A percentile compares a stretch with the other conserved stretches of the same genome.
phyloP scores from a whole-genome alignment of 2,329 filamentous ascomycete genomes.

The Claviceps sp. region DNA sequence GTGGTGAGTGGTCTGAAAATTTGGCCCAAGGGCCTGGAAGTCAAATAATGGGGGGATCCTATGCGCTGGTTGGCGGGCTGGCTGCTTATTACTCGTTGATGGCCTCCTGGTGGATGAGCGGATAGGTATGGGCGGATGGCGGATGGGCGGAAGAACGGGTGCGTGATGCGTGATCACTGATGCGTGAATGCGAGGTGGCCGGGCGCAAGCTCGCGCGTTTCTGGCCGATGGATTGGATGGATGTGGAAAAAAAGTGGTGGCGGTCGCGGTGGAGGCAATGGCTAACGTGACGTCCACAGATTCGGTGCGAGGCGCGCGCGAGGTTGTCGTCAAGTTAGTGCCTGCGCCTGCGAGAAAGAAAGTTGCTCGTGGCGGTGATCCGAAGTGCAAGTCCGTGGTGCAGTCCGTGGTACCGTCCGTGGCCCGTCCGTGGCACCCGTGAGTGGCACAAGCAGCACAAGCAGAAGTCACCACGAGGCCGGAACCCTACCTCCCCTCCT shows the following conservation, averaged over 20 bases:
- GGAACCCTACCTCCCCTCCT: not conserved
- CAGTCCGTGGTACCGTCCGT: not conserved
- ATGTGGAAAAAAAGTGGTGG: not conserved
- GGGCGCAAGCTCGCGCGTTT: not conserved
- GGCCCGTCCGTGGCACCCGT: not conserved
- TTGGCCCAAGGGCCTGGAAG: not conserved
- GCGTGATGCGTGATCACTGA: not conserved
- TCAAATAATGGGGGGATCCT: constrained; percentile 1
- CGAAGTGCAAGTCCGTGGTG: not conserved
- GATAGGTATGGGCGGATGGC: not conserved
- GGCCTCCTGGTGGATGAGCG: not conserved
- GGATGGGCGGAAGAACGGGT: not conserved
- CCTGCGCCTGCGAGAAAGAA: not conserved
- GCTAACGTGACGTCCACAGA: not conserved
- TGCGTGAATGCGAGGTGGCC: not conserved
- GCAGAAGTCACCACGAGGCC: not conserved
- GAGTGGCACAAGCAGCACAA: not conserved
- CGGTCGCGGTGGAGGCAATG: not conserved
- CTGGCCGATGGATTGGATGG: not conserved
- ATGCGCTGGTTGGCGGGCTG: not conserved
- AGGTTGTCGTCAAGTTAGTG: not conserved
- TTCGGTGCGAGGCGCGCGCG: not conserved
- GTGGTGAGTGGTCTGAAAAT: not conserved
- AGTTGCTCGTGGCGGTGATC: not conserved
- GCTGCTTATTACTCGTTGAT: not conserved